Base-by-base conservation (phyloP, 2,329 filamentous ascomycete species). In the Sclerotinia spermophila region DNA sequence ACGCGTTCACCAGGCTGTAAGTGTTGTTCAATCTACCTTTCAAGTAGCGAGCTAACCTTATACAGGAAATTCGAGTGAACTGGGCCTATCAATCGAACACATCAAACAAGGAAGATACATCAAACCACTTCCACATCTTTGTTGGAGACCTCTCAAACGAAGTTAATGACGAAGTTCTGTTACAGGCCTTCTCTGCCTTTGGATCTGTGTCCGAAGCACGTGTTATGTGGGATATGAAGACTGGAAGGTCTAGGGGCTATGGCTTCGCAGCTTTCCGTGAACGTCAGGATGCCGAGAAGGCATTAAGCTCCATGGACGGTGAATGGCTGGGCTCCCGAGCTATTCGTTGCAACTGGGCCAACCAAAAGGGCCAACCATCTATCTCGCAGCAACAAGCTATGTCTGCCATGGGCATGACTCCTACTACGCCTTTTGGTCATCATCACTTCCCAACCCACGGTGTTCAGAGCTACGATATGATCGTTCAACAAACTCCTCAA, bases 151-250 rank as follows among this genome's bases (percentile, higher is more conserved):
- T 99, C 70, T 97, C 94, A 77, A 99, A 99, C 79, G 96, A 99
- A 82, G 96, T 99, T 81, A 99, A 99, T 78, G 96, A 99, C 77
- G 96, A 99, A 79, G 89, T 97, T 67, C 86, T 99, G 33, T 85
- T 92, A 24, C 94, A 97, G 82, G 96, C 96, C 19, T 99, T 99
- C 82, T 96, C 93, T 62, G 93, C 93, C 59, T 99, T 98, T 81
- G 96, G 96, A 55, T 93, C 90, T 19, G 94, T 99, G 64, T 99
- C 96, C 3, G 96, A 99, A 82, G 96, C 96, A 72, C 94, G 96
- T 78, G 96, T 99, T 74, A 99, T 99, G 96, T 99, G 96, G 96
- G 96, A 99, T 81, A 99, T 99, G 96, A 99, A 99, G 87, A 99
- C 96, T 48, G 96, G 96, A 76, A 91, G 96, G 74, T 98, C 96